A percentile compares a stretch with the other conserved stretches of the same genome.
Evolutionary conservation across 2,329 filamentous ascomycete genomes (phyloP).

Genomic region (Dactylellina haptotyla): DNA sequence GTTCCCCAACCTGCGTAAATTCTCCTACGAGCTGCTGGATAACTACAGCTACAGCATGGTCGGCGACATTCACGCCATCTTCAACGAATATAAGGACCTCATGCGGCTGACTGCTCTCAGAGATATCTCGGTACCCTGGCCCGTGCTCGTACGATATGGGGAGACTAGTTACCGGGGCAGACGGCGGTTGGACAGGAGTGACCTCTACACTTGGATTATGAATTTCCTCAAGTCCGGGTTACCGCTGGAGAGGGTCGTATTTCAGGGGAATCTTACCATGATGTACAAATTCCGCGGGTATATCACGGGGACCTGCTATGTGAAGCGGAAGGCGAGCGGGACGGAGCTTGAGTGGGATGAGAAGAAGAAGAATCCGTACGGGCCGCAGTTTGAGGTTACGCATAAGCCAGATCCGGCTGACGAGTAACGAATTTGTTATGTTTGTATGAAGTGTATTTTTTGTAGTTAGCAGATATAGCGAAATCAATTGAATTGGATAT

Average conservation of each 20-base stretch:
- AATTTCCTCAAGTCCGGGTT: not conserved
- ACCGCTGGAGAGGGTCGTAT: conserved; percentile 7
- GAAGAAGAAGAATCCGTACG: not conserved
- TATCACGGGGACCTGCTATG: not conserved
- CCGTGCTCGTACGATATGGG: not conserved
- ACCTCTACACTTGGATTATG: conserved; percentile 18
- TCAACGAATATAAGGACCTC: not conserved
- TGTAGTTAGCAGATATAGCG: too few species aligned
- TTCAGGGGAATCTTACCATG: not conserved
- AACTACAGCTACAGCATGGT: not conserved
- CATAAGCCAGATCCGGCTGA: not conserved
- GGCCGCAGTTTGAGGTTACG: not conserved
- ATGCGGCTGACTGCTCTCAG: conserved; percentile 4
- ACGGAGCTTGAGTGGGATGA: not conserved
- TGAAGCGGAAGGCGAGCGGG: not conserved
- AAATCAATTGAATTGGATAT: too few species aligned
- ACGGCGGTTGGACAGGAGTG: not conserved
- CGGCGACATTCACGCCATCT: not conserved
- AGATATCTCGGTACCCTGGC: conserved; percentile 9
- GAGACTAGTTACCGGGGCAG: not conserved
- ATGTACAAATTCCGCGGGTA: not conserved
- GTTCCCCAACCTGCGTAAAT: not conserved
- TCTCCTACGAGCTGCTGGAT: not conserved
- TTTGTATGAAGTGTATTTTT: too few species aligned
- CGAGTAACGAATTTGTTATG: not conserved